Conservation (phyloP, 768 basidiomycete genomes). For the Strobilomyces dryophilus region DNA sequence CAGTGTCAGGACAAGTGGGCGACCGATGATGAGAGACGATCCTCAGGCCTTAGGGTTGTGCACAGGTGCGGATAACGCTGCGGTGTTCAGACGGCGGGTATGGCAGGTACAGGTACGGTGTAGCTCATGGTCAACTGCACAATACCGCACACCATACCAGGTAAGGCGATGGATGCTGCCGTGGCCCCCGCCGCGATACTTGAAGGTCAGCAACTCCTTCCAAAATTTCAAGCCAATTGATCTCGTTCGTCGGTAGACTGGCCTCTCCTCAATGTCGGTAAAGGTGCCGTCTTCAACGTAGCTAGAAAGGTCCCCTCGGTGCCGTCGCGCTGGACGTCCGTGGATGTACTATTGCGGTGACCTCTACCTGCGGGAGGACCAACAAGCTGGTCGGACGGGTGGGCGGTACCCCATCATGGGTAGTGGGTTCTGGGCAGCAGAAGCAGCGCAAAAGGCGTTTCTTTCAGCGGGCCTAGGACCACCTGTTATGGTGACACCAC, state of each 20-base stretch:
- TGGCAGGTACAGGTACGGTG: too few species aligned
- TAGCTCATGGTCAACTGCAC: too few species aligned
- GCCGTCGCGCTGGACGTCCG: conserved; percentile 74
- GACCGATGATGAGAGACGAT: too few species aligned
- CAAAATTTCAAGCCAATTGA: background rate
- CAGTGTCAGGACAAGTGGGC: too few species aligned
- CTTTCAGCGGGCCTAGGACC: conserved; percentile 38
- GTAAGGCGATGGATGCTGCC: conserved; percentile 80
- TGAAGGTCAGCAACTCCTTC: conserved; percentile 49
- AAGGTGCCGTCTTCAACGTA: conserved; percentile 79
- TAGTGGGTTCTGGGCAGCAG: conserved; percentile 80
- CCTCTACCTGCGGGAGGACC: conserved; percentile 79
- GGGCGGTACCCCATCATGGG: conserved; percentile 80
- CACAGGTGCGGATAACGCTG: too few species aligned
- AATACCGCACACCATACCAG: conserved; percentile 19
- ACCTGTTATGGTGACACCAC: conserved; percentile 32
- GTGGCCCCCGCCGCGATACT: conserved; percentile 68
- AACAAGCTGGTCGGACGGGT: conserved; percentile 81
- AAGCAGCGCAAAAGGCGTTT: conserved; percentile 39
- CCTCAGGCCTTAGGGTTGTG: too few species aligned
- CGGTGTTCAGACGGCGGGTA: too few species aligned
- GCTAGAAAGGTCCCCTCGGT: conserved; percentile 69
- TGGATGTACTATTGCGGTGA: conserved; percentile 69
- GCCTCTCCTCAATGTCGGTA: conserved; percentile 74
- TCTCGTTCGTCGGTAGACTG: conserved; percentile 44